These are phyloP conservation scores for Botrytis hyacinthi DNA, from an alignment of 2,329 filamentous ascomycete species.

Conservation along the genomic window DNA sequence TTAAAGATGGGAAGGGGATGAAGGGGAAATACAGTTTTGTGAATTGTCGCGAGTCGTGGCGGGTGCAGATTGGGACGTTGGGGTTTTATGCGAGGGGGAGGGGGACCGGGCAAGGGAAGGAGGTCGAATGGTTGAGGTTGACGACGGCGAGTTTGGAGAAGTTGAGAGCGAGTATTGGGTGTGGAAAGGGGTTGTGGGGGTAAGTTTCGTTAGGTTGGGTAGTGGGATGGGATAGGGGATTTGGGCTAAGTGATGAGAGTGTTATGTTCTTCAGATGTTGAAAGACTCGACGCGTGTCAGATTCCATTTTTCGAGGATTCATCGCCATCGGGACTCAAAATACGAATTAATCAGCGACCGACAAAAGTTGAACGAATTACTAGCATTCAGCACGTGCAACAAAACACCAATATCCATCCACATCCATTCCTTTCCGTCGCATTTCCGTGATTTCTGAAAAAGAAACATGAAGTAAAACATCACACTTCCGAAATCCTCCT, in stretches of 20 bases:
- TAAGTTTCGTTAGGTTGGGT: background rate
- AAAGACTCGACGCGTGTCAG: background rate
- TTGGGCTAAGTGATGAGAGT: background rate
- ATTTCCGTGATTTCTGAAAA: too few relatives aligned
- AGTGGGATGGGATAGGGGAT: background rate
- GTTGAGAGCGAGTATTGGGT: background rate
- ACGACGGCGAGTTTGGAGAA: conserved; percentile 9
- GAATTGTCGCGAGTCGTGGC: background rate
- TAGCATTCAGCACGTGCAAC: background rate
- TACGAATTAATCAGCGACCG: rapidly evolving
- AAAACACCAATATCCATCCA: too few relatives aligned
- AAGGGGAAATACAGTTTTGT: conserved; percentile 18
- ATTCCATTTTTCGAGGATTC: background rate
- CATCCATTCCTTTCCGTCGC: too few relatives aligned
- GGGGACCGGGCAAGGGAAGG: background rate
- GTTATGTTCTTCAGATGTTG: background rate
- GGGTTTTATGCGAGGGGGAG: conserved; percentile 9
- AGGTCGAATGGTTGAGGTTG: background rate
- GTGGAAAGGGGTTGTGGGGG: background rate
- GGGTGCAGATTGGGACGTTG: conserved; percentile 2
- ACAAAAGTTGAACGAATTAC: background rate
- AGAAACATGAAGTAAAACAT: too few relatives aligned
- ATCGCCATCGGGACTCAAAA: background rate
- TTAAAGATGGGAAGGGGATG: background rate
- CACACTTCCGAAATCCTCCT: too few relatives aligned